Percentiles rank a stretch among this genome's conserved stretches.
Evolutionary conservation across 2,329 filamentous ascomycete genomes (phyloP).

Genomic region (Pseudogymnoascus sp.): DNA sequence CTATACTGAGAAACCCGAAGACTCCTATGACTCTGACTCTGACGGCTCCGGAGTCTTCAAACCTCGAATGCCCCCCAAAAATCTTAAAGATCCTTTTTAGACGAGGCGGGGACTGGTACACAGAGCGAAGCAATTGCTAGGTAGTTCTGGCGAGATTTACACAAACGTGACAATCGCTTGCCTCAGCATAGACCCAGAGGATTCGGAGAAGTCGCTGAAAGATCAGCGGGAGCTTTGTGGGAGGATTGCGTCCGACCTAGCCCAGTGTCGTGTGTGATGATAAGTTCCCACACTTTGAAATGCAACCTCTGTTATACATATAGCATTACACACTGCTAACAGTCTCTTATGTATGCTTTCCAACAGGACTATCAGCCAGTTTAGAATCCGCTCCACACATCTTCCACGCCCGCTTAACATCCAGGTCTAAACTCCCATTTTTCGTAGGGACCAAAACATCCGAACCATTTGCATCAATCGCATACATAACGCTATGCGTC

Average conservation of each 20-base stretch:
- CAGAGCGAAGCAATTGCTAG: neutral
- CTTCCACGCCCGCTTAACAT: conserved; percentile 16
- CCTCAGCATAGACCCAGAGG: conserved; percentile 22
- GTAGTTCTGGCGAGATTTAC: neutral
- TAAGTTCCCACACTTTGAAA: neutral
- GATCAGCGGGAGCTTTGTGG: neutral
- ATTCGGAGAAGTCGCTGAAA: neutral
- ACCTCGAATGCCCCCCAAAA: too few species aligned
- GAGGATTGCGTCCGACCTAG: neutral
- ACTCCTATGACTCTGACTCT: too few species aligned
- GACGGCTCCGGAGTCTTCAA: too few species aligned
- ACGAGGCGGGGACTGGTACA: neutral
- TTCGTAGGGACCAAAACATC: neutral
- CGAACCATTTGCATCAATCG: neutral
- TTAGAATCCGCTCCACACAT: conserved; percentile 15
- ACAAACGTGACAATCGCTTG: neutral
- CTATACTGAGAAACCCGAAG: neutral
- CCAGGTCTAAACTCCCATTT: conserved; percentile 15
- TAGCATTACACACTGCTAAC: neutral
- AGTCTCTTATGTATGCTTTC: neutral
- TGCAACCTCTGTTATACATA: neutral
- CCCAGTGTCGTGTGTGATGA: neutral
- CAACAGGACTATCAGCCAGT: neutral
- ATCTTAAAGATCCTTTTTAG: neutral
- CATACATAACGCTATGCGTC: conserved; percentile 10